Percentiles rank a stretch among this genome's conserved stretches.
Evolutionary conservation across 805 yeast genomes (phyloP).

Genomic region (Teunomyces pallodes): DNA sequence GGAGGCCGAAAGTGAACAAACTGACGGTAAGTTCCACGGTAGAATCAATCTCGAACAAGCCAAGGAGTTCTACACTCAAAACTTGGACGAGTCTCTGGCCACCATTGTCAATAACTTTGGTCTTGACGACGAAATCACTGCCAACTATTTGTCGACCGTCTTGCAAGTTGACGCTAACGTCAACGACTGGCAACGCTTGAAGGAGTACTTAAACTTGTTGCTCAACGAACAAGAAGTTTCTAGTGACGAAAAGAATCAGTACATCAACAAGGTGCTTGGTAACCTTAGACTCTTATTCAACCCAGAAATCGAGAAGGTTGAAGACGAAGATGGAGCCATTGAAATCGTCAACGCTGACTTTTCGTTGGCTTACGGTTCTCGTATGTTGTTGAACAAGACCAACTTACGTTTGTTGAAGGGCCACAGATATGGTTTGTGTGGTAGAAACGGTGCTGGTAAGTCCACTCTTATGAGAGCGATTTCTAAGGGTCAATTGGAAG

Average conservation of each 20-base stretch:
- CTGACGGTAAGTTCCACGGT: conserved; percentile 75
- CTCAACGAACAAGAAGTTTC: conserved; percentile 17
- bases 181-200: conserved; percentile 48
- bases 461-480: conserved; percentile 96
- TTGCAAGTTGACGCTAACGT: conserved; percentile 42
- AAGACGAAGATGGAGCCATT: conserved; percentile 74
- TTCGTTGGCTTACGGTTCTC: conserved; percentile 94
- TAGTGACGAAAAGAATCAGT: conserved; percentile 32
- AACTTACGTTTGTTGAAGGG: conserved; percentile 85
- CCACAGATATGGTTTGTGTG: conserved; percentile 96
- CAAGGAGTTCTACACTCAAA: conserved; percentile 34
- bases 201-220: conserved; percentile 48
- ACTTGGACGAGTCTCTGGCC: conserved; percentile 12
- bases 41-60: conserved; percentile 61
- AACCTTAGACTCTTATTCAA: conserved; percentile 54
- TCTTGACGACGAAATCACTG: conserved; percentile 36
- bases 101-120: conserved; percentile 12
- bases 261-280: conserved; percentile 44
- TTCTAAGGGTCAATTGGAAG: conserved; percentile 94
- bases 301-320: conserved; percentile 42
- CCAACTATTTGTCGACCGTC: conserved; percentile 46
- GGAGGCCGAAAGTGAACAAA: conserved; percentile 70
- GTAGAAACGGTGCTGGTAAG: conserved; percentile 98
- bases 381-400: conserved; percentile 95
- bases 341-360: conserved; percentile 93